phyloP scores from a whole-genome alignment of 2,329 filamentous ascomycete genomes.

The Purpureocillium takamizusanense region DNA sequence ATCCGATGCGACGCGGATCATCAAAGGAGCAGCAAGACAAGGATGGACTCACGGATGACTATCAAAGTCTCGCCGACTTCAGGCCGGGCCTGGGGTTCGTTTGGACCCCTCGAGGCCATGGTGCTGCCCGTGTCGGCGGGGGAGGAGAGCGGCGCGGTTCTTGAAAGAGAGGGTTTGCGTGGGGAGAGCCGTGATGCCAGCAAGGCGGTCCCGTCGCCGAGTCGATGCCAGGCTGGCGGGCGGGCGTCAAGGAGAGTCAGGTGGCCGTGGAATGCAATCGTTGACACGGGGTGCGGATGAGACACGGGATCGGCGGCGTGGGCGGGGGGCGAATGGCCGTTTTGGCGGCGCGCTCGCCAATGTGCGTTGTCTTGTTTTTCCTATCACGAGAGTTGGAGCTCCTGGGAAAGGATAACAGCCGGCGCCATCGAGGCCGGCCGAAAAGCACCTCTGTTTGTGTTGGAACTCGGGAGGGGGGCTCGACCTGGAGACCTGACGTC shows the following conservation, averaged over 20 bases:
- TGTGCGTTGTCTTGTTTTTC: no score
- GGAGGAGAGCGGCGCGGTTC: slow-evolving; percentile 8
- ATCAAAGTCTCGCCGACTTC: slow-evolving; percentile 59
- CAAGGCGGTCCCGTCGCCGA: not conserved
- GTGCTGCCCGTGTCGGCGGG: slow-evolving; percentile 5
- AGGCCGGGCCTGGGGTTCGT: slow-evolving; percentile 34
- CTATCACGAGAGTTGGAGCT: slow-evolving; percentile 5
- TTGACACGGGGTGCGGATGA: not conserved
- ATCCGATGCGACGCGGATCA: no score
- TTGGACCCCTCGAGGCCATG: slow-evolving; percentile 34
- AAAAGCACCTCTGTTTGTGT: not conserved
- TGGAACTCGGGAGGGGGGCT: no score
- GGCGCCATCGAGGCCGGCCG: slow-evolving; percentile 6
- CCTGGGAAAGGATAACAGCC: slow-evolving; percentile 2
- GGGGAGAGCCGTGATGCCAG: not conserved
- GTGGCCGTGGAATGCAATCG: not conserved
- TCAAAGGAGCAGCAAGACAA: no score
- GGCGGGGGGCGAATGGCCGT: not conserved
- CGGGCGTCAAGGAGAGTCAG: not conserved
- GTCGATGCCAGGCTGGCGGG: not conserved
- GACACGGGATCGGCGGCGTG: not conserved
- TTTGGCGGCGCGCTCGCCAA: not conserved
- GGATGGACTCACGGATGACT: slow-evolving; percentile 56
- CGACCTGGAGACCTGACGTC: no score
- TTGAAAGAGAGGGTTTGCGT: slow-evolving; percentile 1